Base-by-base conservation (phyloP, 1,284 basidiomycete genomes). In the Pyrrhoderma lamaoense region DNA sequence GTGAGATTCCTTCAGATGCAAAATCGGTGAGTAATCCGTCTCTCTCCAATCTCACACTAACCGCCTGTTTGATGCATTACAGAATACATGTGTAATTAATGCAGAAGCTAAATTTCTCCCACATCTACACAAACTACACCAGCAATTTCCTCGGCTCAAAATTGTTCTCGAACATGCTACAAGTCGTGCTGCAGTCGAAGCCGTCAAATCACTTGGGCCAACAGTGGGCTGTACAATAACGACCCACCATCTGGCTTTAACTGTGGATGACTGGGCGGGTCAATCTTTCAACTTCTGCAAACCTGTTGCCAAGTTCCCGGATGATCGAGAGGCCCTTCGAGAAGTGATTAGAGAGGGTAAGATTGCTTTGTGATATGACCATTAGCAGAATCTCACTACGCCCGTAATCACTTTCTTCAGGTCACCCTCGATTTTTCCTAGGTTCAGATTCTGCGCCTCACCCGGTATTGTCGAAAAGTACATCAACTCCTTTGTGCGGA, bases 111-210 rank as follows among this genome's bases (percentile, higher is more conserved):
- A 75, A 42, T 99, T 99, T 70, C 75, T 99, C 27, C 84, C 88
- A 2, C 94, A 99, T 67, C 77, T 99, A 13, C 75, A 77, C 61
- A 82, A 85, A 61, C 75, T 99, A 42, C 93, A 98, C 61, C 67
- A 71, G 49, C 76, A 78, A 22, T 99, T 99, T 69, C 96, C 96
- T n/a, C 76, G 74, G 38, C 79, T 99, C 49, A 86, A 93, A 51
- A 99, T 99, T 62, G 95, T 99, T 3, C 81, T 99, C 37, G 96
- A 99, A 68, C 96, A 99, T 64, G 96, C 96, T n/a, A 99, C 96
- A 0, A 98, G 94, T 1, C 80, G 89, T 36, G 92, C 90, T 35
- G 94, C 96, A 0, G 83, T 99, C n/a, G 91, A 95, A 61, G 81
- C 84, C 18, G 89, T 97, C 60, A 87, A 88, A 64, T 73, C 79